Base-by-base conservation (phyloP, 202 grass and related monocot species). In the Carex sylvatica region DNA sequence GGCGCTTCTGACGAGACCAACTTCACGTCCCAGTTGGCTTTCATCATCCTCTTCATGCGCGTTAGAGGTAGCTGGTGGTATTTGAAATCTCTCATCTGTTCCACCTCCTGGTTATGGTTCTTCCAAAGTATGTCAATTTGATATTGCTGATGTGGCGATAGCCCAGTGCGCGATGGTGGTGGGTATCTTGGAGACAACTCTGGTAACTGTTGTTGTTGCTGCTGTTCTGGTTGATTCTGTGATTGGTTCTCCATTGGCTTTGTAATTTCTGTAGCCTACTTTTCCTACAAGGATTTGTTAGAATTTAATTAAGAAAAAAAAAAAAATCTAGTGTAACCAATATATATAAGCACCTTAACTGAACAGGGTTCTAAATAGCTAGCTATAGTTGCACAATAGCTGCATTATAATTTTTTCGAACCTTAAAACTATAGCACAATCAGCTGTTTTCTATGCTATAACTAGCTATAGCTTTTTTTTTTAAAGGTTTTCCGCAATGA, bases 1-100 rank as follows among this genome's bases (percentile, higher is more conserved):
- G 79, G 62, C 1, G 79, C 79, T 31, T 82, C 79, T 23, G 79
- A 82, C 14, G 79, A 44, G 42, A 82, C 64, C 79, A 68, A 5
- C 22, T 68, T 49, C 6, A 82, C 62, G 2, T 54, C 20, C 1
- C 26, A 23, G 23, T 65, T 24, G 15, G 38, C 38, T 20, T 82
- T 68, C 79, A 68, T 82, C 10, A 54, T 61, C 79, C 26, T 68
- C 61, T n/a, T 68, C 14, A 68, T 13, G 10, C 79, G 42, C 12
- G 79, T 66, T 44, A 67, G 38, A 11, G 79, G 61, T 0, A 54
- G 44, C 22, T 42, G 79, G 22, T 68, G 78, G 20, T 20, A 4
- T 20, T 51, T 82, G 79, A 68, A 82, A 26, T 82, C 79, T 9
- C 14, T 54, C 79, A 68, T 68, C 6, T 68, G 62, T n/a, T 51